These are phyloP conservation scores for Brachypodium distachyon DNA, from an alignment of 202 grass and related monocot species.

Conservation along the genomic window DNA sequence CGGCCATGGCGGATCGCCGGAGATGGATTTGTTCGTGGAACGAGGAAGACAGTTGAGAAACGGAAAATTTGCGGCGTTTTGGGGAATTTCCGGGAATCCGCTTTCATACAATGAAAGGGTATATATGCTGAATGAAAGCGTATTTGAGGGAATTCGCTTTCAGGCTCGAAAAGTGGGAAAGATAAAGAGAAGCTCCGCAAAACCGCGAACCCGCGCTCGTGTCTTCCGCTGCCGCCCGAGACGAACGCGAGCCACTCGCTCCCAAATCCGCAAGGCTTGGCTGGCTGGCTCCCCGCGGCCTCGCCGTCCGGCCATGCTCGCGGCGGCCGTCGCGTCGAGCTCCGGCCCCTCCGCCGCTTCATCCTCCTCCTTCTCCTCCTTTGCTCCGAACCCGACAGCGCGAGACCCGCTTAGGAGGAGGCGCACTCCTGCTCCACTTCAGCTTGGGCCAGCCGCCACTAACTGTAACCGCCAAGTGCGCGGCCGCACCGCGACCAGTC, in stretches of 20 bases:
- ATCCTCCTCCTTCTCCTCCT: not conserved
- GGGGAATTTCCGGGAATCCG: too few species aligned
- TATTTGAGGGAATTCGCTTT: not conserved
- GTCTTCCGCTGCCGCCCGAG: not conserved
- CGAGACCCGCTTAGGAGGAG: constrained; percentile 14
- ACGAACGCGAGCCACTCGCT: constrained; percentile 20
- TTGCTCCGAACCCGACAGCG: constrained; percentile 35
- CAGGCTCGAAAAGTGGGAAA: not conserved
- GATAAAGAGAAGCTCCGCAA: not conserved
- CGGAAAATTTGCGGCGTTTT: too few species aligned
- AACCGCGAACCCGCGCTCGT: not conserved
- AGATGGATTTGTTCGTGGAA: too few species aligned
- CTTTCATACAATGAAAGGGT: too few species aligned
- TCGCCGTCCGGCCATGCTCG: constrained; percentile 8
- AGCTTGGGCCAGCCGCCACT: not conserved
- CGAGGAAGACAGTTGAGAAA: too few species aligned
- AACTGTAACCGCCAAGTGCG: not conserved
- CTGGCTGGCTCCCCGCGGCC: not conserved
- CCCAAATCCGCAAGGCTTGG: not conserved
- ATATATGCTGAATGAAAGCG: too few species aligned
- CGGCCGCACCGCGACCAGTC: not conserved
- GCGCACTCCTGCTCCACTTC: not conserved
- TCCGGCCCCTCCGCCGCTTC: not conserved
- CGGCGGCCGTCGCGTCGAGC: not conserved
- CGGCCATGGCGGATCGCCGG: not conserved